Evolutionary conservation across 495 filamentous ascomycete species (phyloP), one percentile per base, ranked within the genome.

Genomic region (Articulospora tetracladia): DNA sequence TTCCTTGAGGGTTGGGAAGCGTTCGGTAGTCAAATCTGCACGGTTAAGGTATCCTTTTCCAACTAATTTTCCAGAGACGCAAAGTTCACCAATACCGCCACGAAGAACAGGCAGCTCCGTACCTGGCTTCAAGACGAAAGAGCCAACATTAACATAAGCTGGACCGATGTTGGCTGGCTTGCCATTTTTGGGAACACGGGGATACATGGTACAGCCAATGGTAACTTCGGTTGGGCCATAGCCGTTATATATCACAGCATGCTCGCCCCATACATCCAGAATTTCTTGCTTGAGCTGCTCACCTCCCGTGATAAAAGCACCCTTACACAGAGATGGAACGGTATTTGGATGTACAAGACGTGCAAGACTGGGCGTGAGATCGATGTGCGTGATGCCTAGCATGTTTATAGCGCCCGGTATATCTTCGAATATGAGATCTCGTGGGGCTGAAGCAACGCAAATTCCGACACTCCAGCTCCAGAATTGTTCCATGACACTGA

Each of bases 391-490:
- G 54, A 97, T 93, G 8, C 76, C 73, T 15, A 93, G 76, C 19
- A 73, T 74, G 7, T 80, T 79, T 32, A 97, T 92, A 17, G 86
- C 83, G 1, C 77, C 81, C 0, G 86, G 76, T 12, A 96, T 71
- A 66, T 95, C 89, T 57, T 91, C 85, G 28, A 94, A 85, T 10
- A 95, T 82, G 10, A 93, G 60, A 66, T 94, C 90, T 59, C 86
- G 79, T 0, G 90, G 87, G 2, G 87, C 90, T 17, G 88, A 87
- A 1, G 89, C 86, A 4, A 94, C 83, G 11, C 86, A 86, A 46
- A 94, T 90, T 7, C 91, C 90, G 12, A 91, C 86, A 49, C 83
- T 90, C 91, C 91, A 95, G 51, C 83, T 91, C 89, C 89, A 94
- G 70, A 89, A 95, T 63, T 93, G 90, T 69, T 96, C 91, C 17